Percentiles rank a stretch among this genome's conserved stretches.
phyloP scores from a whole-genome alignment of 176 grass and related monocot species.

The Saccharum officinarum region DNA sequence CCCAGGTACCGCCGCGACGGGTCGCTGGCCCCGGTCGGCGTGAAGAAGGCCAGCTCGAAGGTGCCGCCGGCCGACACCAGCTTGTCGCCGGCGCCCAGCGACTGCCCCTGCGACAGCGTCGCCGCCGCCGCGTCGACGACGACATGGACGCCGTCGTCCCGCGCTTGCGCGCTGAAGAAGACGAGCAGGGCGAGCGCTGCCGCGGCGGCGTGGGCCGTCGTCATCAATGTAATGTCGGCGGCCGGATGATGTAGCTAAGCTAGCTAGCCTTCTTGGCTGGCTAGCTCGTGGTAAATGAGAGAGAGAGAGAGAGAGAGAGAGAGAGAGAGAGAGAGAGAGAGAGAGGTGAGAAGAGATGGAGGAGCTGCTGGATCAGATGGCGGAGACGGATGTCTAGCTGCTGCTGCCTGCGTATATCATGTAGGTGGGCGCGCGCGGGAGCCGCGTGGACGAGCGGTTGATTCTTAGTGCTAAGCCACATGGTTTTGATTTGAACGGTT shows the following conservation, averaged over 20 bases:
- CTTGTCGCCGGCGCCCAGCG: slow-evolving; percentile 19
- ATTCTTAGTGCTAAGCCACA: neutral
- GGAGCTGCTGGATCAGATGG: neutral
- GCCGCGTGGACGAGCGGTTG: slow-evolving; percentile 7
- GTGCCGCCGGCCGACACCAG: slow-evolving; percentile 42
- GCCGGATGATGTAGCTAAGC: neutral
- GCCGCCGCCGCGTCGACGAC: neutral
- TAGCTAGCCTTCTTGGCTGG: neutral
- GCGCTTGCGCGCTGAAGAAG: neutral
- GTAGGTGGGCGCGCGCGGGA: neutral
- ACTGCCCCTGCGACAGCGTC: slow-evolving; percentile 41
- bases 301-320: too few species aligned
- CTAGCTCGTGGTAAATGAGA: neutral
- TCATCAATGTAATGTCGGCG: neutral
- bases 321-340: too few species aligned
- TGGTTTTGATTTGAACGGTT: slow-evolving; percentile 18
- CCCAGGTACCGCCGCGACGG: slow-evolving; percentile 48
- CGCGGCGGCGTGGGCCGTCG: slow-evolving; percentile 24
- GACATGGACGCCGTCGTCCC: neutral
- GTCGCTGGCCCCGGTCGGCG: slow-evolving; percentile 26
- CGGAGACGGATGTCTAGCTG: neutral
- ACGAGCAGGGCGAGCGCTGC: neutral
- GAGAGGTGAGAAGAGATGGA: neutral
- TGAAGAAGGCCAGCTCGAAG: slow-evolving; percentile 59
- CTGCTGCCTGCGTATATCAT: neutral